Conservation (phyloP, 495 filamentous ascomycete species). For the Hypoxylon fragiforme region DNA sequence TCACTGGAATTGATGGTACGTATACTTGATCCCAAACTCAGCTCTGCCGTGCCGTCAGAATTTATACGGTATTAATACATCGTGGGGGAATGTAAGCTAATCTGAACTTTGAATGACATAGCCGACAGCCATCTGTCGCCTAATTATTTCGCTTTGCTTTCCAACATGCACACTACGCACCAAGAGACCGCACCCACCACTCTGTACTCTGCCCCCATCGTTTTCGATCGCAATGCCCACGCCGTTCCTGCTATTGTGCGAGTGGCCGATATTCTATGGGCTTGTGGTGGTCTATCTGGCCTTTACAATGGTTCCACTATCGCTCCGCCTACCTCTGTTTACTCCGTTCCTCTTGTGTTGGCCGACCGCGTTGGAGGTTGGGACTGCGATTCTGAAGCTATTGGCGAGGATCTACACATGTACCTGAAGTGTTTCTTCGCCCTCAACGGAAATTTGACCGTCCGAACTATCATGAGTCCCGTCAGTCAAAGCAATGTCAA, state of each 20-base stretch:
- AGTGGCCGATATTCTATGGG: conserved; percentile 69
- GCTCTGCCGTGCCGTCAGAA: too few species aligned
- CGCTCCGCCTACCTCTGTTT: conserved; percentile 70
- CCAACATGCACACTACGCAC: conserved; percentile 58
- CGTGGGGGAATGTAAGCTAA: conserved; percentile 29
- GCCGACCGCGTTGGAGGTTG: conserved; percentile 67
- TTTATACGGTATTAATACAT: too few species aligned
- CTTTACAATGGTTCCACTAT: conserved; percentile 61
- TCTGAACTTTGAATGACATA: conserved; percentile 33
- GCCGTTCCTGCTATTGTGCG: conserved; percentile 66
- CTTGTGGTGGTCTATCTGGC: conserved; percentile 66
- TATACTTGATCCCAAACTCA: conserved; percentile 1
- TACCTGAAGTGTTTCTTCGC: conserved; percentile 75
- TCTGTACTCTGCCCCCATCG: conserved; percentile 68
- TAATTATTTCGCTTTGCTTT: conserved; percentile 66
- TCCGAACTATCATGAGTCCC: conserved; percentile 58
- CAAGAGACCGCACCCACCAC: conserved; percentile 59
- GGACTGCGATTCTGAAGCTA: conserved; percentile 67
- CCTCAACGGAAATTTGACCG: conserved; percentile 62
- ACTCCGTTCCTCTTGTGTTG: conserved; percentile 64
- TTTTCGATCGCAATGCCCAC: conserved; percentile 72
- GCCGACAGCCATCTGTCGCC: conserved; percentile 69
- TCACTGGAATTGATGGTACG: conserved; percentile 72
- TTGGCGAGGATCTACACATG: conserved; percentile 76
- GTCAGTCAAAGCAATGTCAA: conserved; percentile 71